Conservation (phyloP, 2,329 filamentous ascomycete species). For the Drechslerella coelobrocha region DNA sequence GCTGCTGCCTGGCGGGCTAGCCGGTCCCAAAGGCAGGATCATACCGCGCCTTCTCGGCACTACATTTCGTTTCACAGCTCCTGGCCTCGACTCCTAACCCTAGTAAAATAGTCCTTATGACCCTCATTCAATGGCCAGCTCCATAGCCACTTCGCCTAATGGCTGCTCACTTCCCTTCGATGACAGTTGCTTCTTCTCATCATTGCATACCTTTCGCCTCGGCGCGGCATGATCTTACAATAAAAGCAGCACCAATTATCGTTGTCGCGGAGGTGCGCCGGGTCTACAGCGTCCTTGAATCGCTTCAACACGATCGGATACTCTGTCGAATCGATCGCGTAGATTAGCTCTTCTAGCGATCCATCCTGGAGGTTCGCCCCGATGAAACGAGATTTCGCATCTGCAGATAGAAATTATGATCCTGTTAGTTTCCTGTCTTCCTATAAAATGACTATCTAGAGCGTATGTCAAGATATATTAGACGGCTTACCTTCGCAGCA, state of each 20-base stretch:
- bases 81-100: no score
- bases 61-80: no score
- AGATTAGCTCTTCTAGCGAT: conserved; percentile 31
- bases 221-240: conserved; percentile 46
- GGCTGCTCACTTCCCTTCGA: no score
- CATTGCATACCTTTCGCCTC: conserved; percentile 17
- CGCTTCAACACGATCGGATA: conserved; percentile 31
- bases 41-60: no score
- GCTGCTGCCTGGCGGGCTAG: no score
- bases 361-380: conserved; percentile 14
- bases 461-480: neutral
- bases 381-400: conserved; percentile 28
- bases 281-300: conserved; percentile 15
- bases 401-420: conserved; percentile 1
- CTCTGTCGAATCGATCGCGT: conserved; percentile 35
- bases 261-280: conserved; percentile 20
- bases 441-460: neutral
- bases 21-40: no score
- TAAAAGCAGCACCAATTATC: conserved; percentile 44
- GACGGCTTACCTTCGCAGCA: conserved; percentile 36
- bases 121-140: no score
- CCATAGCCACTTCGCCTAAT: no score
- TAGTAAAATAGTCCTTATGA: no score
- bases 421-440: neutral
- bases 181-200: no score